Evolutionary conservation across 176 grass and related monocot species (phyloP).

Genomic region (Oryza rufipogon): DNA sequence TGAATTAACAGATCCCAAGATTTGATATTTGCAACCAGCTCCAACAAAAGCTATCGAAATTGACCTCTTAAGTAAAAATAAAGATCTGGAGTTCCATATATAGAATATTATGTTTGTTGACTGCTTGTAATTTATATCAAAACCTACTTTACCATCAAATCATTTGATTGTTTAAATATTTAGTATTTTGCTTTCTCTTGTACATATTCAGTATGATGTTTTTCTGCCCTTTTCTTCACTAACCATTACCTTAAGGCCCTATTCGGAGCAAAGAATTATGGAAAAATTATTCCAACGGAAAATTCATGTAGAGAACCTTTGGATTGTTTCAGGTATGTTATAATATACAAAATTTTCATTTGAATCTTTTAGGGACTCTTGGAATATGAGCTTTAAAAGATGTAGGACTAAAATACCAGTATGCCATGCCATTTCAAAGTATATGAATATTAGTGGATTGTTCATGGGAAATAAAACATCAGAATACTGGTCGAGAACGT

Average conservation of each 20-base stretch:
- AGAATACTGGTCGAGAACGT: neutral
- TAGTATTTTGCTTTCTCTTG: neutral
- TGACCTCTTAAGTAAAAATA: neutral
- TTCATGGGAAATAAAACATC: neutral
- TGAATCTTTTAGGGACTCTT: neutral
- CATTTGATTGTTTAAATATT: neutral
- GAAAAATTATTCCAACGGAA: neutral
- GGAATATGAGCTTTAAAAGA: neutral
- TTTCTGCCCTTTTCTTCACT: neutral
- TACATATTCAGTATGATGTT: neutral
- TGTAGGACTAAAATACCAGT: neutral
- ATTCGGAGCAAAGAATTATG: neutral
- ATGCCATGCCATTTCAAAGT: neutral
- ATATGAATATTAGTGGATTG: neutral
- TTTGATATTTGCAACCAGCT: neutral
- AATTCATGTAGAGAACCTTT: neutral
- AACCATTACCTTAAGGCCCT: neutral
- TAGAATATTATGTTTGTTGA: constrained; percentile 11
- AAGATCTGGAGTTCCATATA: neutral
- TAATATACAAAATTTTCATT: neutral
- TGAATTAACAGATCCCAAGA: neutral
- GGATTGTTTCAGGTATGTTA: neutral
- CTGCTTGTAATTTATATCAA: neutral
- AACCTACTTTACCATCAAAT: neutral
- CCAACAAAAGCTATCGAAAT: constrained; percentile 3